Base-by-base conservation (phyloP, 345 rosid genomes). In the Populus euphratica region DNA sequence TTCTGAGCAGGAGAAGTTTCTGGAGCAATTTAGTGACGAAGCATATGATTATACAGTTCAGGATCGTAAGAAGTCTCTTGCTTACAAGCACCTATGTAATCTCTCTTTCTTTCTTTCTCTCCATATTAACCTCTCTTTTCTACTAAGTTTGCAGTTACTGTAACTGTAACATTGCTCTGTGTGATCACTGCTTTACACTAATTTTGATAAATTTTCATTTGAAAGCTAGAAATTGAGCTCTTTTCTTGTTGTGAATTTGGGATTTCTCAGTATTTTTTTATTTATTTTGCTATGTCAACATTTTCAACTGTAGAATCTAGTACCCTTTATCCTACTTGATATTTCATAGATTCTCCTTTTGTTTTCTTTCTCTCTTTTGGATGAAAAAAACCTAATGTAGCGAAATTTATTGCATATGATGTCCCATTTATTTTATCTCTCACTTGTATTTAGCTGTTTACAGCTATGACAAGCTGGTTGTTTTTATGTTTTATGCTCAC, bases 41-140 rank as follows among this genome's bases (percentile, higher is more conserved):
- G 93, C 88, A 7, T 89, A 90, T 81, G 76, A 80, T 41, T 84
- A 80, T 69, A 82, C 85, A 1, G 84, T 89, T 39, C 75, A 81
- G 36, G 92, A 91, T 76, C 75, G 82, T 36, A 92, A 87, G 88
- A 91, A 88, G 69, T 81, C 87, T 62, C 86, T 93, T 79, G 84
- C 83, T 70, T 95, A 93, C 89, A 87, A 91, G 72, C 94, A 95
- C 76, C 85, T 93, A 0, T 87, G 99, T 93, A 85, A 66, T 62
- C 38, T 67, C 54, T 41, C 59, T 49, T 63, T 54, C 69, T 67
- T 6, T 49, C 16, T 16, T 64, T 59, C 69, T 67, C 18, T 33
- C 16, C 9, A 12, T 35, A 0, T 67, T 16, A 2, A 23, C 17
- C 16, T 8, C 8, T 33, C 0, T 33, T 44, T 12, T 44, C 43